Evolutionary conservation across 106 monocot species (phyloP), one percentile per base, ranked within the genome.

Genomic region (Ottelia alismoides): DNA sequence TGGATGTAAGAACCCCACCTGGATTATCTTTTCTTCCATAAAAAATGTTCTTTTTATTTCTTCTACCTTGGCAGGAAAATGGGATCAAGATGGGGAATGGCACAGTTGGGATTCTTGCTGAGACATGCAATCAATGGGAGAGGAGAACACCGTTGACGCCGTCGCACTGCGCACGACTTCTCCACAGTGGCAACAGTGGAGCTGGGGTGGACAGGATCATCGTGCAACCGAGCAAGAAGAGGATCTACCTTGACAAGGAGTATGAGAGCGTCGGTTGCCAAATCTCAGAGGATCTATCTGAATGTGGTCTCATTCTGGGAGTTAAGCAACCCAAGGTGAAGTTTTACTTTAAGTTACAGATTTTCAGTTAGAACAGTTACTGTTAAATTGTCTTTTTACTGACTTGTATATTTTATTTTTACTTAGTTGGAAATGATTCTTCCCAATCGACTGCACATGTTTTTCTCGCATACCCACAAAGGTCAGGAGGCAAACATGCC

Each of bases 401-500:
- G n/a, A n/a, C n/a, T n/a, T n/a, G 28, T 32, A 2, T 1, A 32
- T 23, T 53, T 3, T 2, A 10, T 53, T 25, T 43, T 32, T 11
- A 6, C 56, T 49, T 77, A 89, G 89, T 46, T 84, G 57, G 81
- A 91, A 52, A 78, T 78, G 71, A 81, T 91, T 63, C 72, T 91
- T 30, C 75, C 80, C n/a, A 60, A 80, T 72, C 74, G 90, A 75
- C 77, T 81, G 25, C 85, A 85, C 65, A 84, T 78, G 2, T 85
- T 91, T 54, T 91, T 91, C 59, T 91, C 90, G 16, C 90, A 91
- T 62, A 91, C 84, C 25, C 90, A 91, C 67, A 91, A 91, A 67
- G 84, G 75, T 12, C 90, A 91, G 58, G 75, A 55, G 30, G 84
- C 84, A 65, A 91, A 81, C 72, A 78, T 91, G 84, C 84, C 77